These are phyloP conservation scores for Myxozyma mucilagina DNA, from an alignment of 805 yeast genomes.

Conservation along the genomic window DNA sequence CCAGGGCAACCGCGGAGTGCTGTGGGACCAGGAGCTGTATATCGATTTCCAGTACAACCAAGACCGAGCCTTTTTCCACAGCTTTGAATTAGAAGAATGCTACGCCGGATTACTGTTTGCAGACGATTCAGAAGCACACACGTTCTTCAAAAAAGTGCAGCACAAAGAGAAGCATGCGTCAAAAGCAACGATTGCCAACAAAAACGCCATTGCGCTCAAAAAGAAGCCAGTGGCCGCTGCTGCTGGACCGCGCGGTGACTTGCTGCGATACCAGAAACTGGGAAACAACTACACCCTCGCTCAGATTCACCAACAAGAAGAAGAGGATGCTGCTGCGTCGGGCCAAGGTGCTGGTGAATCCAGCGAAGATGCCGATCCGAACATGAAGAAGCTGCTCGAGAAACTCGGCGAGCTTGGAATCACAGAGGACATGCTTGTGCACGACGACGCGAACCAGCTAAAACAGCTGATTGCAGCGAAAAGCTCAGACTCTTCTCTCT, in stretches of 20 bases:
- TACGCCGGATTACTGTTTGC: conserved; percentile 84
- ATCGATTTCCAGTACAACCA: conserved; percentile 86
- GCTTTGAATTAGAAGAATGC: conserved; percentile 91
- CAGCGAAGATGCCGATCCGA: conserved; percentile 46
- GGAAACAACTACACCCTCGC: conserved; percentile 41
- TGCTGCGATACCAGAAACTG: conserved; percentile 26
- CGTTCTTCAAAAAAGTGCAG: conserved; percentile 75
- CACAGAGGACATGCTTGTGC: conserved; percentile 81
- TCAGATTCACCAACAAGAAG: conserved; percentile 32
- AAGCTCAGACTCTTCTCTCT: conserved; percentile 63
- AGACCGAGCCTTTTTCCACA: conserved; percentile 91
- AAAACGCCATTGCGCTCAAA: conserved; percentile 81
- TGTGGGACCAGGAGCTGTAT: conserved; percentile 97
- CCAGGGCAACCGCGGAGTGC: conserved; percentile 74
- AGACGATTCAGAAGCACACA: conserved; percentile 83
- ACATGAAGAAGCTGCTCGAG: conserved; percentile 73
- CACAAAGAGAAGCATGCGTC: conserved; percentile 80
- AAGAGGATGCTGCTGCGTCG: conserved; percentile 21
- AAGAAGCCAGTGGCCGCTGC: conserved; percentile 46
- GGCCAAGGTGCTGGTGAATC: conserved; percentile 37
- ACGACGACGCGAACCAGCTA: conserved; percentile 74
- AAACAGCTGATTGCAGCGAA: conserved; percentile 75
- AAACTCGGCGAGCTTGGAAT: conserved; percentile 79
- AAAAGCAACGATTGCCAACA: conserved; percentile 80
- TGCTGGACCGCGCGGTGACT: conserved; percentile 63